phyloP scores from a whole-genome alignment of 2,329 filamentous ascomycete genomes.

The Botrytis hyacinthi region DNA sequence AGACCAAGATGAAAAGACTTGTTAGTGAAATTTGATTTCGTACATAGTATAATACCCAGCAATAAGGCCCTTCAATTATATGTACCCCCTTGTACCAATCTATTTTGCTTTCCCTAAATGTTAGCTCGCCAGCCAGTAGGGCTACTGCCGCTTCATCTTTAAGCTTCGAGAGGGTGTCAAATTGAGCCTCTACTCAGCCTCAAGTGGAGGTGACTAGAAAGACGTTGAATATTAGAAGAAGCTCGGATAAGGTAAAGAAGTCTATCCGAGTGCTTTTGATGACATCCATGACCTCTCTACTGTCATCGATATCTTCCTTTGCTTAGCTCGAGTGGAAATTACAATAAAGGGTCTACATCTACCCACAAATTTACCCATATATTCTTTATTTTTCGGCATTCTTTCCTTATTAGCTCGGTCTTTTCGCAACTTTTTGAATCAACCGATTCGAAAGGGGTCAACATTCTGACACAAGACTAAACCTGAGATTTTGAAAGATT shows the following conservation, averaged over 20 bases:
- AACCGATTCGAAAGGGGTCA: not conserved
- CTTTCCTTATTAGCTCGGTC: not conserved
- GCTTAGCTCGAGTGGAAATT: not conserved
- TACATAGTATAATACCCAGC: not conserved
- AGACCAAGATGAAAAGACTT: not conserved
- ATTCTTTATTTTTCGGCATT: not conserved
- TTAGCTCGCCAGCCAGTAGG: not conserved
- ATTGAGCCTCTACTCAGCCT: not conserved
- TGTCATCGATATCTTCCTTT: not conserved
- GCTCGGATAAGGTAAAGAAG: constrained; percentile 1
- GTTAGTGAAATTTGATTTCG: not conserved
- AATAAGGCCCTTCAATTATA: not conserved
- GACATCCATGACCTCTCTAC: not conserved
- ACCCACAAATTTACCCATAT: not conserved
- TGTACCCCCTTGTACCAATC: not conserved
- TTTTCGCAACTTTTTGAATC: not conserved
- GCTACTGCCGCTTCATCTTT: not conserved
- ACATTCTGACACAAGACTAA: not conserved
- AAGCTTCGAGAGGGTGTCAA: not conserved
- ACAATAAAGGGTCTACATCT: not conserved
- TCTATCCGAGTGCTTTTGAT: not conserved
- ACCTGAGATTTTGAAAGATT: not conserved
- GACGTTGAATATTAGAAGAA: not conserved
- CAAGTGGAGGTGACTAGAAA: not conserved
- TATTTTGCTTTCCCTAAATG: not conserved